phyloP scores from a whole-genome alignment of 176 grass and related monocot species.

The Lolium rigidum region DNA sequence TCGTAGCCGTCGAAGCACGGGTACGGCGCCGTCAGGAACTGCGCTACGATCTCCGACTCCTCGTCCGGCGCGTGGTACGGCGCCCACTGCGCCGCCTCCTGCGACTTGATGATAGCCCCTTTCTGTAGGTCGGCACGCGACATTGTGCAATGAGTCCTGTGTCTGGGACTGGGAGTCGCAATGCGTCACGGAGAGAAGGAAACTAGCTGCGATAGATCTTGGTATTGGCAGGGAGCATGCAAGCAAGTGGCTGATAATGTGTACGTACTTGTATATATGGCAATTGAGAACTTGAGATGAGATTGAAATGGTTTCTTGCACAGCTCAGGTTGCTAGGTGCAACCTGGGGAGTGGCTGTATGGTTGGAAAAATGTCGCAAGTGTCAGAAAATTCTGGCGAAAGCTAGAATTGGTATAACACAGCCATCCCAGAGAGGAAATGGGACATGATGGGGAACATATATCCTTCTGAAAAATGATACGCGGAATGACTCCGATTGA shows the following conservation, averaged over 20 bases:
- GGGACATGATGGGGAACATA: not conserved
- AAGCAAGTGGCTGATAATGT: not conserved
- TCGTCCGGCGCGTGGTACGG: conserved; percentile 46
- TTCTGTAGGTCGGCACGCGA: conserved; percentile 40
- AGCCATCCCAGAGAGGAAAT: not conserved
- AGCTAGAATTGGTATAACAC: not conserved
- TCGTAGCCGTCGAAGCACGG: conserved; percentile 46
- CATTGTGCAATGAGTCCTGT: conserved; percentile 27
- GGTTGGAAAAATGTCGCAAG: not conserved
- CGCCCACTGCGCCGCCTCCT: conserved; percentile 47
- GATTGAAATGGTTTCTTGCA: conserved; percentile 17
- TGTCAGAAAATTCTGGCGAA: not conserved
- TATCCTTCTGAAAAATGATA: too few species aligned
- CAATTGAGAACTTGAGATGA: not conserved
- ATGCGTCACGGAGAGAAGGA: not conserved
- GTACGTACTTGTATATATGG: not conserved
- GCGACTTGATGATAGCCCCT: not conserved
- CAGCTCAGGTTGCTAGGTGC: conserved; percentile 38
- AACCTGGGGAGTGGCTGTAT: not conserved
- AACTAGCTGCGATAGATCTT: not conserved
- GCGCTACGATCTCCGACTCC: conserved; percentile 76
- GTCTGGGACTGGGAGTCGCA: not conserved
- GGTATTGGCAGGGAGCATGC: not conserved
- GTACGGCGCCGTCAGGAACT: conserved; percentile 63
- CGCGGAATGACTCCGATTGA: conserved; percentile 10